Percentiles rank a stretch among this genome's conserved stretches.
These are phyloP conservation scores for Martensiomyces pterosporus DNA, from an alignment of 192 early-diverging fungal genomes.

Conservation along the genomic window DNA sequence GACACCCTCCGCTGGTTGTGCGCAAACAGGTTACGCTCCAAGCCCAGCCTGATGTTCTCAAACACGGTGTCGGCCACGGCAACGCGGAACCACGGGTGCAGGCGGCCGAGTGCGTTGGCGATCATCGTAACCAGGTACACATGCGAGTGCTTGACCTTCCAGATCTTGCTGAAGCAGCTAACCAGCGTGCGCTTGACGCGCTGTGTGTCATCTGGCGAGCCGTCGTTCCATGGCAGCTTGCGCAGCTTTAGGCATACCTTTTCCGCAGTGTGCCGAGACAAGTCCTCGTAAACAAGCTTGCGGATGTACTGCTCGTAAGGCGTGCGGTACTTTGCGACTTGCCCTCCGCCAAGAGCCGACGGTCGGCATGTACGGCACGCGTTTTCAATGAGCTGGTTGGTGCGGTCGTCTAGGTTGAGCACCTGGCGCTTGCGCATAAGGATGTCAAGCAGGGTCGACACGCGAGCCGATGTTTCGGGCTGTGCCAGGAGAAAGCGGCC, in stretches of 20 bases:
- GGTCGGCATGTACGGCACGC: conserved; percentile 88
- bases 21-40: conserved; percentile 91
- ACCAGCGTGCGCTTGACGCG: conserved; percentile 55
- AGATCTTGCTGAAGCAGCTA: conserved; percentile 83
- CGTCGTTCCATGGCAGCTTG: conserved; percentile 82
- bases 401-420: conserved; percentile 80
- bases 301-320: conserved; percentile 85
- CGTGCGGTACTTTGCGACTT: conserved; percentile 65
- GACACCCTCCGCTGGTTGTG: conserved; percentile 90
- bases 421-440: conserved; percentile 84
- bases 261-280: conserved; percentile 68
- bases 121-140: conserved; percentile 80
- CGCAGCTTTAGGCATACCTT: conserved; percentile 66
- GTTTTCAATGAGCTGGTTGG: conserved; percentile 88
- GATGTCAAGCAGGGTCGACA: conserved; percentile 73
- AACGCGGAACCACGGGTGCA: conserved; percentile 85
- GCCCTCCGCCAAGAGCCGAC: conserved; percentile 57
- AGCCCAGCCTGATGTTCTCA: conserved; percentile 82
- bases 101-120: conserved; percentile 67
- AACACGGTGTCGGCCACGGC: conserved; percentile 79
- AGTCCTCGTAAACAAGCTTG: conserved; percentile 82
- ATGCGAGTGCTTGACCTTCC: conserved; percentile 91
- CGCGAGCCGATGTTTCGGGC: conserved; percentile 68
- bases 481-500: conserved; percentile 81
- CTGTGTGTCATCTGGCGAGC: conserved; percentile 21